Evolutionary conservation across 2,329 filamentous ascomycete genomes (phyloP).

Genomic region (Cylindrodendrum hubeiense): DNA sequence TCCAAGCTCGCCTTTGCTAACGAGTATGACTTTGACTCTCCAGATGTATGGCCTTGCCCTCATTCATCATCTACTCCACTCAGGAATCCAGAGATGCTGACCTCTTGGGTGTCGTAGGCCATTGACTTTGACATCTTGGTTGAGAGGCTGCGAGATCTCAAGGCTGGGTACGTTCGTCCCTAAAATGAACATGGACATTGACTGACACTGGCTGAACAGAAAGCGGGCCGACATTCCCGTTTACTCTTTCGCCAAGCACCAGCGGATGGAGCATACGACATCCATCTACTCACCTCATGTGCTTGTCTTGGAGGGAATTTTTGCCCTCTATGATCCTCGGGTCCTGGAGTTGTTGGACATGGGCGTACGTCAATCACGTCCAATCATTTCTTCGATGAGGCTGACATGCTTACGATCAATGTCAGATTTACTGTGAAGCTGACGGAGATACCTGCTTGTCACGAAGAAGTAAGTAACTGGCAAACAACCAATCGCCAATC

Average conservation of each 20-base stretch:
- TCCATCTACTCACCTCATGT: conserved; percentile 97
- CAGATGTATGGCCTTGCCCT: conserved; percentile 65
- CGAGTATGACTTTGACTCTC: conserved; percentile 96
- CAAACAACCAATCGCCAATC: background rate
- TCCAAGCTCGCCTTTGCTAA: conserved; percentile 86
- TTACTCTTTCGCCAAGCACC: conserved; percentile 95
- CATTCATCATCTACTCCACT: background rate
- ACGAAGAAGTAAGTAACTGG: conserved; percentile 75
- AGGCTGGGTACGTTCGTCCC: conserved; percentile 78
- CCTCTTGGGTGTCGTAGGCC: conserved; percentile 60
- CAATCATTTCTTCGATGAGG: background rate
- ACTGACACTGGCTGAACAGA: conserved; percentile 56
- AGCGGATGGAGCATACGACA: conserved; percentile 81
- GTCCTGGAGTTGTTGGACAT: conserved; percentile 91
- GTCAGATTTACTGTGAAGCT: conserved; percentile 92
- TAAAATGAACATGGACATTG: background rate
- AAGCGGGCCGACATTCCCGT: conserved; percentile 91
- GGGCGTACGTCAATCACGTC: conserved; percentile 67
- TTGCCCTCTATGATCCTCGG: conserved; percentile 90
- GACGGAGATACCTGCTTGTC: conserved; percentile 95
- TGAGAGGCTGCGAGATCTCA: conserved; percentile 83
- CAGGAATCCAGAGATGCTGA: conserved; percentile 4
- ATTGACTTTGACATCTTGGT: conserved; percentile 95
- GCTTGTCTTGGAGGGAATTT: conserved; percentile 93
- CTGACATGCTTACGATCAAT: conserved; percentile 21